phyloP scores from a whole-genome alignment of 805 yeast species.

The Teunomyces tritomae region DNA sequence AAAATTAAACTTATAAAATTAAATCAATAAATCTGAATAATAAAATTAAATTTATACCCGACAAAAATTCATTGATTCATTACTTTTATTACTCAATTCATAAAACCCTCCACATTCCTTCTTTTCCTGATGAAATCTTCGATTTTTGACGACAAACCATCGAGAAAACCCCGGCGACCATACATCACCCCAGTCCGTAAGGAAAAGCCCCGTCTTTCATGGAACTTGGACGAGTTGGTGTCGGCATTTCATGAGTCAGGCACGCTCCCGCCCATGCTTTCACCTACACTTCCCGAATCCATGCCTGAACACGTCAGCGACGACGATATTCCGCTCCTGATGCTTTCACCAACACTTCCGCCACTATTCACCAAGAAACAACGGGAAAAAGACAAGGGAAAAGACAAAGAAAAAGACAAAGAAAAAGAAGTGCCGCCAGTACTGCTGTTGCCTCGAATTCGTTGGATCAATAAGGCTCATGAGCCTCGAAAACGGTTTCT shows the following conservation, averaged over 20 bases:
- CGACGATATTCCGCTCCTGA: slow-evolving; percentile 29
- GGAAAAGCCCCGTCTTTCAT: slow-evolving; percentile 11
- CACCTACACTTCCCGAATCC: slow-evolving; percentile 36
- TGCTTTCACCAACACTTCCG: slow-evolving; percentile 35
- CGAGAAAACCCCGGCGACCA: slow-evolving; percentile 16
- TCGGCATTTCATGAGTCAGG: slow-evolving; percentile 31
- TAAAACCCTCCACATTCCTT: no score
- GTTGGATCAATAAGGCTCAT: slow-evolving; percentile 27
- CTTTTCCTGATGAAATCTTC: slow-evolving; percentile 28
- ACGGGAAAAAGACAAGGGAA: not conserved
- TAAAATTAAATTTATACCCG: no score
- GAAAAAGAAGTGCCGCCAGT: no score
- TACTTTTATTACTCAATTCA: no score
- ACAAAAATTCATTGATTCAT: no score
- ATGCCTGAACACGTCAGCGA: slow-evolving; percentile 8
- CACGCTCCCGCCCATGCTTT: slow-evolving; percentile 34
- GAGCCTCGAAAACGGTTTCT: slow-evolving; percentile 23
- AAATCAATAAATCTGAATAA: no score
- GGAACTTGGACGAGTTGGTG: slow-evolving; percentile 43
- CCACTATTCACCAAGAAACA: slow-evolving; percentile 15
- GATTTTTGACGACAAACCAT: slow-evolving; percentile 20
- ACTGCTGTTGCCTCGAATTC: slow-evolving; percentile 4
- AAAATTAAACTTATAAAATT: no score
- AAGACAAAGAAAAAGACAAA: no score
- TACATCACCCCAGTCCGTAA: slow-evolving; percentile 9